A percentile compares a stretch with the other conserved stretches of the same genome.
These are phyloP conservation scores for Colletotrichum acutatum DNA, from an alignment of 2,329 filamentous ascomycete species.

Conservation along the genomic window DNA sequence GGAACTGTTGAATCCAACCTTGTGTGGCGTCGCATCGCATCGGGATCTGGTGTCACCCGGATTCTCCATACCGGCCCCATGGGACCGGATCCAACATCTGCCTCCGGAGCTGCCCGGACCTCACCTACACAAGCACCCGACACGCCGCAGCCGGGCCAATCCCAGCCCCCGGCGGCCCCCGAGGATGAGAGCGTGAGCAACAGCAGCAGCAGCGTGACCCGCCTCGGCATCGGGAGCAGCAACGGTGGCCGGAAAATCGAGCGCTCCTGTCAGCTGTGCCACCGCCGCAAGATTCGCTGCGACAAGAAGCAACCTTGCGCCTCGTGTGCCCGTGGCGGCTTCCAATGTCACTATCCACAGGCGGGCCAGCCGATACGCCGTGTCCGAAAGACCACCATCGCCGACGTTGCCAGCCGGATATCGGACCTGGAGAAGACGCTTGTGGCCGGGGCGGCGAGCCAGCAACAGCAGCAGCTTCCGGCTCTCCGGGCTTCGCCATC, in stretches of 20 bases:
- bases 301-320: constrained; percentile 45
- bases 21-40: not conserved
- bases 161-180: not conserved
- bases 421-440: constrained; percentile 47
- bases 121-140: not conserved
- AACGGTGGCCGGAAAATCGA: constrained; percentile 22
- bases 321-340: constrained; percentile 39
- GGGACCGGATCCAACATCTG: not conserved
- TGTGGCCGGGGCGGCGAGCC: constrained; percentile 6
- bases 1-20: not conserved
- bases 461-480: not conserved
- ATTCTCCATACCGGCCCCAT: not conserved
- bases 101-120: not conserved
- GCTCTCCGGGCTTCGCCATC: not conserved
- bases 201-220: not conserved
- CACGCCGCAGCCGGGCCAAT: not conserved
- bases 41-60: not conserved
- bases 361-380: constrained; percentile 40
- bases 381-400: constrained; percentile 39
- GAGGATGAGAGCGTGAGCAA: not conserved
- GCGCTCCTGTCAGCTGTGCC: constrained; percentile 47
- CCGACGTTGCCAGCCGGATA: constrained; percentile 49
- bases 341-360: constrained; percentile 45
- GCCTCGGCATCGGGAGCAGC: not conserved
- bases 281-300: constrained; percentile 46